Evolutionary conservation across 768 basidiomycete species (phyloP), one percentile per base, ranked within the genome.

Genomic region (Pisolithus albus): DNA sequence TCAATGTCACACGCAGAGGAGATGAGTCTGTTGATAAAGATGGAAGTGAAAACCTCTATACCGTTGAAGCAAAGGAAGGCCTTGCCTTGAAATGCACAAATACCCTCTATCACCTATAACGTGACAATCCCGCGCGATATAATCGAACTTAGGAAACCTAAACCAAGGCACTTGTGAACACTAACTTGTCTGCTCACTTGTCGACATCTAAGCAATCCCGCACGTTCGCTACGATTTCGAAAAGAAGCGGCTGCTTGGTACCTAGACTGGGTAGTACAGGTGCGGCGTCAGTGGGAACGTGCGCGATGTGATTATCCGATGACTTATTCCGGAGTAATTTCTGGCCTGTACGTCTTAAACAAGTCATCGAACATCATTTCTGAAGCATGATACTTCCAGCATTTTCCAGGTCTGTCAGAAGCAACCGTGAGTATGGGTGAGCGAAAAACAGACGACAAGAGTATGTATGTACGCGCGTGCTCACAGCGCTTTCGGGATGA

Each of bases 121-220:
- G 47, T 81, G 79, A 0, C 79, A 80, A 60, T 92, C 90, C 2
- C 90, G 74, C 6, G 80, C 72, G 50, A 92, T 88, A 56, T 92
- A 92, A 60, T 92, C 90, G 49, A 89, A 86, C 57, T 87, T 90
- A 44, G 8, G 38, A 7, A 8, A 30, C 32, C 47, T 50, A 50
- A 23, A 51, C 19, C 16, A 21, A 49, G 23, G 41, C 47, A 11
- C 21, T 6, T 13, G 41, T 19, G 47, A n/a, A 7, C 7, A 10
- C 36, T 18, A 30, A 50, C 52, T 30, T 8, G 40, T 18, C 23
- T 4, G 60, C 72, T 53, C 52, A 87, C 88, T 91, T 91, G 74
- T 92, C 90, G 5, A 92, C 89, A 59, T 92, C 90, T 4, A 92
- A 72, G 0, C 90, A 89, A 53, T 91, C 91, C 8, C 80, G 72